phyloP scores from a whole-genome alignment of 1,284 basidiomycete species.

The Ustilago tritici region DNA sequence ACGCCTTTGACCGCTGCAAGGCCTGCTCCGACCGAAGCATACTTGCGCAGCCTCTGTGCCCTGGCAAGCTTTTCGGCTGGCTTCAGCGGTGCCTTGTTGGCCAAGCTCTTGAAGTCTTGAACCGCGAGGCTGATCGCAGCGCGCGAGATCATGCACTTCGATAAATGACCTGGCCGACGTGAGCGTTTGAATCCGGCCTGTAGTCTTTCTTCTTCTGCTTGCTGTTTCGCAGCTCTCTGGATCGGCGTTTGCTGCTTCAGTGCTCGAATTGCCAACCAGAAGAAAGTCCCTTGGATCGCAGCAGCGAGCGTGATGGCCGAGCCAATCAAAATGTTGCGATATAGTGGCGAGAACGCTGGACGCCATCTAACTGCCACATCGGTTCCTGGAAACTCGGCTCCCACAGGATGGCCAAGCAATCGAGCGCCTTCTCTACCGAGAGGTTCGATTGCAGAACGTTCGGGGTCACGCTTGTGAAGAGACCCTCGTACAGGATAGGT shows the following conservation, averaged over 20 bases:
- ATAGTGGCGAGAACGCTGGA: background rate
- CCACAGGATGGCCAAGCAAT: background rate
- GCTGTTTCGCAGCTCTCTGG: background rate
- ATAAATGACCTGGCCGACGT: background rate
- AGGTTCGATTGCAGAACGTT: background rate
- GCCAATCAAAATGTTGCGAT: no score
- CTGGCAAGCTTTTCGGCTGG: slow-evolving; percentile 8
- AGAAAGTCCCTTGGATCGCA: background rate
- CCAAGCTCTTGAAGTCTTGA: slow-evolving; percentile 18
- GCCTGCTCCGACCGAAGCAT: background rate
- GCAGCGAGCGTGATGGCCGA: background rate
- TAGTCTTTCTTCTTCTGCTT: background rate
- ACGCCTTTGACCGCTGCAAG: background rate
- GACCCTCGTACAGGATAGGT: background rate
- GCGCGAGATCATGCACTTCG: background rate
- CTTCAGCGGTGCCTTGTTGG: background rate
- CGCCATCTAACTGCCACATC: no score
- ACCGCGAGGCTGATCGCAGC: background rate
- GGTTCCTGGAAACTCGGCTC: background rate
- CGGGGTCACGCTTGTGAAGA: background rate
- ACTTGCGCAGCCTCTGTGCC: slow-evolving; percentile 3
- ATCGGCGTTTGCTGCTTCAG: background rate
- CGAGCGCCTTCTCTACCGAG: background rate
- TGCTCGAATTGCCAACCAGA: background rate
- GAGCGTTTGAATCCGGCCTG: background rate